Base-by-base conservation (phyloP, 2,329 filamentous ascomycete genomes). In the Seiridium cupressi region DNA sequence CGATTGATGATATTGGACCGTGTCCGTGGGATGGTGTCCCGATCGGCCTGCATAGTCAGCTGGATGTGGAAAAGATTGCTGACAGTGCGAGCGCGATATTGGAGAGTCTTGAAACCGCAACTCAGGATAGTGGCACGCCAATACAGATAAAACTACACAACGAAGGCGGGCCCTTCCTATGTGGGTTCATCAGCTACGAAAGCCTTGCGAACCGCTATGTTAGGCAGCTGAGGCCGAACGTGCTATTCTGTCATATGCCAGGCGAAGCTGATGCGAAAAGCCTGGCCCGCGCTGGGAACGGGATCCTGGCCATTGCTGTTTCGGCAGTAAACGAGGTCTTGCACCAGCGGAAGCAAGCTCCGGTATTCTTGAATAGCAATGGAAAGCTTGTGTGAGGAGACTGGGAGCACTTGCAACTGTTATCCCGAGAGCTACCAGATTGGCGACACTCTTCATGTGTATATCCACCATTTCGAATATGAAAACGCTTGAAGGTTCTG, bases 101-200 rank as follows among this genome's bases (percentile, higher is more conserved):
- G 44, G 8, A 46, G 6, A 46, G 48, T 1, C 44, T 49, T 6
- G 32, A 18, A 34, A 3, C 46, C 46, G 38, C 7, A 8, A 13
- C 38, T 13, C 7, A 7, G 7, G 38, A 42, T 9, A 10, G 9
- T 18, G 13, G 40, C 11, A n/a, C 10, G 46, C 57, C 57, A 11
- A 46, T 59, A n/a, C 40, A 54, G 13, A 55, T 59, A 32, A 34
- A 38, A 26, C 57, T 49, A 4, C 57, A 59, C n/a, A 38, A 35
- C n/a, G 57, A 59, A 40, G 57, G 49, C 18, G 57, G 57, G 31
- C 51, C 51, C 7, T 54, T 53, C n/a, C 11, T 34, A 10, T 59
- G 57, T 36, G 57, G 57, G 11, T 59, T 59, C 51, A 38, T 59
- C 57, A 54, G 55, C 57, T 59, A 59, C 42, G 57, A 59, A 31